A percentile compares a stretch with the other conserved stretches of the same genome.
Conservation (phyloP, 2,329 filamentous ascomycete genomes). For the Scytalidium sp. region DNA sequence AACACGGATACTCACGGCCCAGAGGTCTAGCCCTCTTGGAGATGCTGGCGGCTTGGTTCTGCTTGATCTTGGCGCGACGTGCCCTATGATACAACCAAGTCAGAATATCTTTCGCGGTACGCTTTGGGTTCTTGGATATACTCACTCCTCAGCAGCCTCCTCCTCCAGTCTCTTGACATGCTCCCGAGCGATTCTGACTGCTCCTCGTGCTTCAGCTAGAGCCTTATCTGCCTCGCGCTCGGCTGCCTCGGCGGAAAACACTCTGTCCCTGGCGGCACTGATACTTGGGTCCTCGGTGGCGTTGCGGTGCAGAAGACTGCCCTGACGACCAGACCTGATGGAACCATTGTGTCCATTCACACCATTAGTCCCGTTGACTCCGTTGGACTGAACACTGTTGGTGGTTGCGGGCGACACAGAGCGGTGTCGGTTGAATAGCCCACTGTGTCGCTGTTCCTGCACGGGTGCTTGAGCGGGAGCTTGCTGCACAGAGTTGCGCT, state of each 20-base stretch:
- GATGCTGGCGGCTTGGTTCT: slow-evolving; percentile 60
- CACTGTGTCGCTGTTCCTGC: slow-evolving; percentile 1
- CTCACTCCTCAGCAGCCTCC: slow-evolving; percentile 59
- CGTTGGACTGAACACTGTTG: too few relatives aligned
- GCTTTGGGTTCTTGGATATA: neutral
- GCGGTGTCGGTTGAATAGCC: slow-evolving; percentile 34
- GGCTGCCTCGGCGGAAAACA: slow-evolving; percentile 59
- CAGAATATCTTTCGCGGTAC: neutral
- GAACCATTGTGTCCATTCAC: slow-evolving; percentile 12
- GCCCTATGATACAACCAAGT: slow-evolving; percentile 30
- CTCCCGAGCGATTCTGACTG: slow-evolving; percentile 60
- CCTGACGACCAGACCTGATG: slow-evolving; percentile 22
- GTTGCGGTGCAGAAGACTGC: slow-evolving; percentile 35
- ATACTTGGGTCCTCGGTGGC: slow-evolving; percentile 60
- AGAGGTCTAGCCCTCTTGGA: slow-evolving; percentile 68
- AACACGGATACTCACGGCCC: slow-evolving; percentile 51
- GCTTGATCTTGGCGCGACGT: slow-evolving; percentile 64
- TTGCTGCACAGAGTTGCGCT: neutral
- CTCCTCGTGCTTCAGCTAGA: slow-evolving; percentile 52
- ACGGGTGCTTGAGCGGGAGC: slow-evolving; percentile 1
- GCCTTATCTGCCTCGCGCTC: slow-evolving; percentile 65
- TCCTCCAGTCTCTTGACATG: slow-evolving; percentile 61
- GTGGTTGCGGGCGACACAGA: slow-evolving; percentile 24
- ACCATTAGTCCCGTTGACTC: slow-evolving; percentile 13
- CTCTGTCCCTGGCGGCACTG: slow-evolving; percentile 56